Conservation (phyloP, 208 protist species). For the Trypanosoma cruzi region DNA sequence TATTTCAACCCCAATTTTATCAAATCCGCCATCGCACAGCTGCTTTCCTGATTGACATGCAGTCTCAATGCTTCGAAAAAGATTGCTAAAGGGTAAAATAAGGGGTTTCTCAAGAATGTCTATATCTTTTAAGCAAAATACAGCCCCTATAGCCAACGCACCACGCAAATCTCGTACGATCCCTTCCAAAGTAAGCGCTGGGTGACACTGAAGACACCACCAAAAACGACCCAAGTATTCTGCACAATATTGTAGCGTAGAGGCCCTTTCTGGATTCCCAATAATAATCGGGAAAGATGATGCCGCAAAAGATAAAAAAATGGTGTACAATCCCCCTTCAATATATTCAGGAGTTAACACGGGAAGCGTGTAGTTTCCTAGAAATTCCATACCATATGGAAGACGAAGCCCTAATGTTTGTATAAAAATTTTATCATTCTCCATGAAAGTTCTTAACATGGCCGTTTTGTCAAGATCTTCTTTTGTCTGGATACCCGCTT, state of each 20-base stretch:
- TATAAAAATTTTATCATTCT: constrained; percentile 48
- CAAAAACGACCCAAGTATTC: constrained; percentile 66
- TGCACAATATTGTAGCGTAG: constrained; percentile 24
- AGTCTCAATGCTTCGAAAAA: constrained; percentile 19
- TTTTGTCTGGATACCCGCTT: constrained; percentile 45
- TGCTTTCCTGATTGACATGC: constrained; percentile 15
- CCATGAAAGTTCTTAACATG: constrained; percentile 78
- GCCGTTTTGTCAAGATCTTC: constrained; percentile 66
- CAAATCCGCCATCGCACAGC: background rate
- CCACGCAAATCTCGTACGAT: constrained; percentile 56
- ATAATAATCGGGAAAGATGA: constrained; percentile 25
- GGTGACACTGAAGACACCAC: constrained; percentile 53
- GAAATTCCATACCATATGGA: constrained; percentile 82
- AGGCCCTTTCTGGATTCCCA: constrained; percentile 4
- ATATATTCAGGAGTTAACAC: constrained; percentile 47
- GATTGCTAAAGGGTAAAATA: constrained; percentile 24
- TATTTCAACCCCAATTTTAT: constrained; percentile 35
- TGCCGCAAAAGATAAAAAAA: constrained; percentile 28
- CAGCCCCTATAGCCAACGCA: constrained; percentile 54
- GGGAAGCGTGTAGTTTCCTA: constrained; percentile 56
- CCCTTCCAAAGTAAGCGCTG: constrained; percentile 33
- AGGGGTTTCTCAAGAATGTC: constrained; percentile 38
- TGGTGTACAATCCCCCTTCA: constrained; percentile 29
- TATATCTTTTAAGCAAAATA: constrained; percentile 65
- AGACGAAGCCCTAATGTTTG: constrained; percentile 58